Evolutionary conservation across 805 yeast genomes (phyloP).

Genomic region (Kurtzmaniella fragi): DNA sequence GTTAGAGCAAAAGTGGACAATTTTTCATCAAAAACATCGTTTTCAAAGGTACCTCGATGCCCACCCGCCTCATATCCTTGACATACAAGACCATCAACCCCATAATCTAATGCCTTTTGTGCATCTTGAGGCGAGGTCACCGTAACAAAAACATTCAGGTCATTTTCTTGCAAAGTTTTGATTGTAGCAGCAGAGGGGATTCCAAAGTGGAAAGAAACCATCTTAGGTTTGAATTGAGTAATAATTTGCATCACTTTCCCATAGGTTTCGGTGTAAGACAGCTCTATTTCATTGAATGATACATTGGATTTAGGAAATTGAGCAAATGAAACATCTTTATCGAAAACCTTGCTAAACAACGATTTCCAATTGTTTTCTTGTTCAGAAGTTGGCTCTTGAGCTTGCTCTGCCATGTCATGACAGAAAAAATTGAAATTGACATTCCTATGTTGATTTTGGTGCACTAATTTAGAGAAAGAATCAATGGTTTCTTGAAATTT

Average conservation of each 20-base stretch:
- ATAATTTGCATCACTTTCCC: conserved; percentile 14
- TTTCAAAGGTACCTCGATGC: conserved; percentile 47
- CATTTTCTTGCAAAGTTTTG: conserved; percentile 25
- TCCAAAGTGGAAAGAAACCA: conserved; percentile 55
- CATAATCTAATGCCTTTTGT: conserved; percentile 15
- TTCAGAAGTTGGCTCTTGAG: conserved; percentile 6
- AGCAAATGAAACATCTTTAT: conserved; percentile 1
- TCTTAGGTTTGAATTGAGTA: conserved; percentile 27
- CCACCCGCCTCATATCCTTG: conserved; percentile 69
- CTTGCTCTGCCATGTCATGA: conserved; percentile 23
- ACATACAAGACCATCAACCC: conserved; percentile 44
- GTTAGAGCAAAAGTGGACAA: conserved; percentile 31
- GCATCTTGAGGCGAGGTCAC: conserved; percentile 47
- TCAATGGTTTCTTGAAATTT: conserved; percentile 5
- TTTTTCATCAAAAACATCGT: conserved; percentile 23
- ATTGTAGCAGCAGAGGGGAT: conserved; percentile 30
- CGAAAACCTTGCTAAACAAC: conserved; percentile 11
- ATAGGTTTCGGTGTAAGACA: conserved; percentile 5
- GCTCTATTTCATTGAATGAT: conserved; percentile 27
- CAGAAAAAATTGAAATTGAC: conserved; percentile 47
- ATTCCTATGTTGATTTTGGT: conserved; percentile 4
- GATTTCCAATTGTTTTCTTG: conserved; percentile 20
- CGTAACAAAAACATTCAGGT: conserved; percentile 40
- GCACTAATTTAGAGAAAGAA: conserved; percentile 12
- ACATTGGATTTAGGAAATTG: conserved; percentile 17